Evolutionary conservation across 2,329 filamentous ascomycete genomes (phyloP).

Genomic region (Paramyrothecium sp.): DNA sequence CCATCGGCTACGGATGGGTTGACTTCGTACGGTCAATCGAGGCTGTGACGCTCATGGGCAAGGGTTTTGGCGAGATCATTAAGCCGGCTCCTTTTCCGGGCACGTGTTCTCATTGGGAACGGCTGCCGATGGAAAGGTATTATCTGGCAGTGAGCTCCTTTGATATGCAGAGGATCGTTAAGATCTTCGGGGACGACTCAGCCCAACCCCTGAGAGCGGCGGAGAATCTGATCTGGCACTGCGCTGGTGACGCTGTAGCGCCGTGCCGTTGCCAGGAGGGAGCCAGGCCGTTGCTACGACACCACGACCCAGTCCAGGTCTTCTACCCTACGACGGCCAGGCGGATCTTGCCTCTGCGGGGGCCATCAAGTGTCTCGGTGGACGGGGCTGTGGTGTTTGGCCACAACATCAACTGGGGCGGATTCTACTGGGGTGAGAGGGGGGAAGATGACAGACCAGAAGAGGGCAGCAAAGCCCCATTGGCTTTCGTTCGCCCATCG

Average conservation of each 20-base stretch:
- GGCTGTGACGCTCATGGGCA: constrained; percentile 18
- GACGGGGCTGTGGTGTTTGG: not conserved
- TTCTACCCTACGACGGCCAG: not conserved
- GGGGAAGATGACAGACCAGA: not conserved
- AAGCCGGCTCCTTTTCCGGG: constrained; percentile 1
- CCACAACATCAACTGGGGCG: not conserved
- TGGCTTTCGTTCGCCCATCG: not conserved
- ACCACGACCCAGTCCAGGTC: not conserved
- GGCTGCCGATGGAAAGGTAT: not conserved
- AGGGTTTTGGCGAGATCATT: constrained; percentile 17
- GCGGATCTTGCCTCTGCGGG: not conserved
- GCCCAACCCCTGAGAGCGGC: not conserved
- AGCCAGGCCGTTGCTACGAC: not conserved
- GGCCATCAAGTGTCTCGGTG: not conserved
- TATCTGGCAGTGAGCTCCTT: not conserved
- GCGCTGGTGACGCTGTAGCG: not conserved
- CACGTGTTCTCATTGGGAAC: not conserved
- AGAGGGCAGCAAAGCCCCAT: not conserved
- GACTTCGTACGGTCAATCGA: constrained; percentile 18
- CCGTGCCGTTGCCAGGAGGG: not conserved
- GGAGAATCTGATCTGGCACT: not conserved
- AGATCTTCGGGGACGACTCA: not conserved
- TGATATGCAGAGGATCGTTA: not conserved
- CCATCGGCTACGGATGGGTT: constrained; percentile 15
- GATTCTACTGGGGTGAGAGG: not conserved